phyloP scores from a whole-genome alignment of 345 rosid genomes.

The Melaleuca quinquenervia region DNA sequence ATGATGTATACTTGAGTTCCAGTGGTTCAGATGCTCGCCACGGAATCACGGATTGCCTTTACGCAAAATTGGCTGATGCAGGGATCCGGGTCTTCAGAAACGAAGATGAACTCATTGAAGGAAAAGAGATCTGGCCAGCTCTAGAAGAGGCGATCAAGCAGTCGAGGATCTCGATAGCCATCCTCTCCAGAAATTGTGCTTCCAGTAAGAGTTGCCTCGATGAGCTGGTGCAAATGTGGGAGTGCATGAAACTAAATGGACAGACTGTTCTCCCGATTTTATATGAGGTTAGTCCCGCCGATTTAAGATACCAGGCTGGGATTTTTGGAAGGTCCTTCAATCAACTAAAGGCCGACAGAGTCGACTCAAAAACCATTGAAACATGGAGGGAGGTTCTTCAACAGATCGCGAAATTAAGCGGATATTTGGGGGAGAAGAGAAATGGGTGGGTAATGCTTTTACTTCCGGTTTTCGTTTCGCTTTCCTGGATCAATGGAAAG shows the following conservation, averaged over 20 bases:
- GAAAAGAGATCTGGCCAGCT: background rate
- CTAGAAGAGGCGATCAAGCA: background rate
- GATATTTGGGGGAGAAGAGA: background rate
- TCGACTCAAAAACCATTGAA: background rate
- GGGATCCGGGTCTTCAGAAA: background rate
- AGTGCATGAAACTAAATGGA: background rate
- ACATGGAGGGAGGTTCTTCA: background rate
- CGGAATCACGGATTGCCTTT: background rate
- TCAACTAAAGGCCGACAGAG: background rate
- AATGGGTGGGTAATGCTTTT: background rate
- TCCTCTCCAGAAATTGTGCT: background rate
- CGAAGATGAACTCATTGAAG: background rate
- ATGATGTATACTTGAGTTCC: background rate
- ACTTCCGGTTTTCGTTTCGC: background rate
- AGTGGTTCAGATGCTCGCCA: background rate
- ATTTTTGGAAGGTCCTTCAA: background rate
- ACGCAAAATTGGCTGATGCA: background rate
- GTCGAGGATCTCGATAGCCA: background rate
- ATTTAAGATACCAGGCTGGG: background rate
- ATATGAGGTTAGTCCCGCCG: background rate
- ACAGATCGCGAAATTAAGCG: background rate
- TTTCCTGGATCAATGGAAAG: background rate
- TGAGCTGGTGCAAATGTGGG: background rate
- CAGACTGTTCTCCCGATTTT: background rate
- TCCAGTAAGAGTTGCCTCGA: background rate